phyloP scores from a whole-genome alignment of 345 rosid species.

The Lepidium sativum region DNA sequence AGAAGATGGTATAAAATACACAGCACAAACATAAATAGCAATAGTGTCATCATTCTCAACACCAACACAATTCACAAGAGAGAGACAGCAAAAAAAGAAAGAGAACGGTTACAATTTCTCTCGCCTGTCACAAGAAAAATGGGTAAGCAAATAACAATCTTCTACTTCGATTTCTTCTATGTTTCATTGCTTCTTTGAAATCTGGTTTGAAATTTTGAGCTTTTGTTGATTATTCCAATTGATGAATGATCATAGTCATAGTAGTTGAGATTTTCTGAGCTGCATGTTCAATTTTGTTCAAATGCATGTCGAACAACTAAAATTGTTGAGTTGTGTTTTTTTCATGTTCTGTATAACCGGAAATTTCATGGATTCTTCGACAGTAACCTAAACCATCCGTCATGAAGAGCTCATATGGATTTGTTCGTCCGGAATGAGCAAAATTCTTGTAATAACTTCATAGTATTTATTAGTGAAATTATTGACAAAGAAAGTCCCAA shows the following conservation, averaged over 20 bases:
- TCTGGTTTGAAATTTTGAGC: slow-evolving; percentile 6
- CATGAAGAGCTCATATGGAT: no score
- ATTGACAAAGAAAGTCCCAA: not conserved
- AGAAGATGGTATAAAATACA: slow-evolving; percentile 15
- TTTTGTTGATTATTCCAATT: slow-evolving; percentile 9
- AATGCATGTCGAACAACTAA: slow-evolving; percentile 9
- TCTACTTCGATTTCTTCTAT: slow-evolving; percentile 15
- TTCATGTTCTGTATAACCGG: not conserved
- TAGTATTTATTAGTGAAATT: not conserved
- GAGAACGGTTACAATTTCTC: slow-evolving; percentile 11
- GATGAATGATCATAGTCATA: slow-evolving; percentile 15
- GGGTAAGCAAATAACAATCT: slow-evolving; percentile 24
- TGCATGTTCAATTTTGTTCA: slow-evolving; percentile 19
- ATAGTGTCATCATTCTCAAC: slow-evolving; percentile 16
- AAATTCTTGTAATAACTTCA: not conserved
- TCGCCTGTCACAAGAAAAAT: slow-evolving; percentile 38
- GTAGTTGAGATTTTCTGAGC: not conserved
- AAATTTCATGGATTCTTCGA: no score
- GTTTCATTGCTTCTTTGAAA: slow-evolving; percentile 4
- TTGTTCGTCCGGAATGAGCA: no score
- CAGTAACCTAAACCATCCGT: no score
- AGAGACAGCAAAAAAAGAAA: not conserved
- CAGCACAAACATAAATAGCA: slow-evolving; percentile 23
- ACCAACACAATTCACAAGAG: not conserved
- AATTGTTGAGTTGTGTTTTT: not conserved